These are phyloP conservation scores for Paraglomus occultum DNA, from an alignment of 192 early-diverging fungal species.

Conservation along the genomic window DNA sequence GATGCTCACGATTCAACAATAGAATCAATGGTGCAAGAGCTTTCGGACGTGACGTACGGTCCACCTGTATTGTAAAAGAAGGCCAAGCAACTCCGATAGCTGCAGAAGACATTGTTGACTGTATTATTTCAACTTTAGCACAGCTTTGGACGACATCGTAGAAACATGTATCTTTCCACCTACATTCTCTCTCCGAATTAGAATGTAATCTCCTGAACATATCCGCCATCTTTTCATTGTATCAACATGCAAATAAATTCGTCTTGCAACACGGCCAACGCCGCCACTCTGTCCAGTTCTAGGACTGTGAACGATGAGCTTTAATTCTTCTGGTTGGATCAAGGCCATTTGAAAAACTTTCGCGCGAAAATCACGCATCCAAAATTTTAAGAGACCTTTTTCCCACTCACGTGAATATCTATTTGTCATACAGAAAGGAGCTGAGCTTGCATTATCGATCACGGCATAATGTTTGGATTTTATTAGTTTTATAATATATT, in stretches of 20 bases:
- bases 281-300: too few relatives aligned
- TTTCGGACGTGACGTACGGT: constrained; percentile 34
- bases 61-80: constrained; percentile 40
- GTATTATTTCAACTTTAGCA: neutral
- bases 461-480: too few relatives aligned
- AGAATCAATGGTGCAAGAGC: neutral
- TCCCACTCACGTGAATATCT: too few relatives aligned
- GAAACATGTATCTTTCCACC: neutral
- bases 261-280: neutral
- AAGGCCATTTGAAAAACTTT: too few relatives aligned
- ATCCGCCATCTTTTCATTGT: constrained; percentile 36
- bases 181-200: constrained; percentile 24
- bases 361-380: too few relatives aligned
- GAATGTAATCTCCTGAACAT: constrained; percentile 37
- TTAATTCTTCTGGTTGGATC: too few relatives aligned
- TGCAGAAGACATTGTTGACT: neutral
- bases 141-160: neutral
- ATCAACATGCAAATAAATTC: constrained; percentile 42
- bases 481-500: too few relatives aligned
- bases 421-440: too few relatives aligned
- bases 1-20: neutral
- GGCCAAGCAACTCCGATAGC: constrained; percentile 59
- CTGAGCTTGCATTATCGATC: too few relatives aligned
- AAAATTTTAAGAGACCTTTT: too few relatives aligned
- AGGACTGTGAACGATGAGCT: too few relatives aligned